Evolutionary conservation across 2,329 filamentous ascomycete species (phyloP).

Genomic region (Aspergillus tanneri): DNA sequence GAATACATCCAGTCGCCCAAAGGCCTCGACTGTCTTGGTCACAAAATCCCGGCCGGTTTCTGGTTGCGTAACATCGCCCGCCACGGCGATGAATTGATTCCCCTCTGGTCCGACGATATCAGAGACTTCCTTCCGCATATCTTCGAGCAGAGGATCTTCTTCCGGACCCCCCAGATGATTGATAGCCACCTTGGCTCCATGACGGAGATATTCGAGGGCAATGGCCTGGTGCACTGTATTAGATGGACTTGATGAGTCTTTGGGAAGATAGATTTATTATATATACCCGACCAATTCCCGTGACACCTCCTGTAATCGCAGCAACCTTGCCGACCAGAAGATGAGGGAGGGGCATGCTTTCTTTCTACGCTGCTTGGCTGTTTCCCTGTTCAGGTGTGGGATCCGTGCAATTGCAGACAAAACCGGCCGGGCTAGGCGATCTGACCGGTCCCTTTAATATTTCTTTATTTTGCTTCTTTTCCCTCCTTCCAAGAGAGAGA

Average conservation of each 20-base stretch:
- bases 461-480: neutral
- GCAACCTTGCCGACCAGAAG: constrained; percentile 74
- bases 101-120: constrained; percentile 25
- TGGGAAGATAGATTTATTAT: neutral
- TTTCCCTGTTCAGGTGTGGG: neutral
- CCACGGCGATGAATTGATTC: constrained; percentile 61
- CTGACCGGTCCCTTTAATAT: neutral
- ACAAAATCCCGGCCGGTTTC: constrained; percentile 70
- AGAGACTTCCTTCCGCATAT: constrained; percentile 31
- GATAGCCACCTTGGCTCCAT: constrained; percentile 75
- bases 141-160: constrained; percentile 31
- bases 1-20: constrained; percentile 67
- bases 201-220: constrained; percentile 71
- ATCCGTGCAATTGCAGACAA: neutral
- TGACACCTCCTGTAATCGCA: constrained; percentile 82
- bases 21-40: constrained; percentile 57
- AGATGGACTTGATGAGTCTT: neutral
- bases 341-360: constrained; percentile 37
- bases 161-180: constrained; percentile 66
- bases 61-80: constrained; percentile 75
- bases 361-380: constrained; percentile 1
- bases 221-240: constrained; percentile 56
- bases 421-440: neutral
- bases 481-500: too few relatives aligned
- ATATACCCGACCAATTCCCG: constrained; percentile 75